Percentiles rank a stretch among this genome's conserved stretches.
Conservation (phyloP, 164 flowering plant genomes). For the Umbilicus rupestris region DNA sequence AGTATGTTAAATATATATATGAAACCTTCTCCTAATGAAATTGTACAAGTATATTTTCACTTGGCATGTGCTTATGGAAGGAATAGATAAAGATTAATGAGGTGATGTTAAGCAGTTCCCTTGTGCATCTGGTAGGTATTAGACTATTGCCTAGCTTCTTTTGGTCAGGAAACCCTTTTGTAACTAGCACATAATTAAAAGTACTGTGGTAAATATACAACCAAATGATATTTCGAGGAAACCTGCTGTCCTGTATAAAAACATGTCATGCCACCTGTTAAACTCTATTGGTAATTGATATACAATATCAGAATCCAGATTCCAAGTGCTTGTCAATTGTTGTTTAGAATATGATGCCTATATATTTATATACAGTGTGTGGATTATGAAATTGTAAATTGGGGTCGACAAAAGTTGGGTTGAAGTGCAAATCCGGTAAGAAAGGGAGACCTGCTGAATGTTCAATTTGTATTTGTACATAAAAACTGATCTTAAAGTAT, state of each 20-base stretch:
- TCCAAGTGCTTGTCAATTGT: too few relatives aligned
- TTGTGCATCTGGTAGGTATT: not conserved
- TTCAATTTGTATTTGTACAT: not conserved
- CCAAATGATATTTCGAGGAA: not conserved
- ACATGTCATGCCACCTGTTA: not conserved
- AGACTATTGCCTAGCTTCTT: not conserved
- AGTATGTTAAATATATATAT: constrained; percentile 17
- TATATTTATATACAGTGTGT: too few relatives aligned
- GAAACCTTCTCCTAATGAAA: not conserved
- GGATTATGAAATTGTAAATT: too few relatives aligned
- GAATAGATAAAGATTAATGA: not conserved
- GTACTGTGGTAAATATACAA: not conserved
- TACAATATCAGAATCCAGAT: too few relatives aligned
- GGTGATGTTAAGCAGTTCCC: not conserved
- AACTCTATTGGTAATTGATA: not conserved
- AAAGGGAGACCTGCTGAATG: not conserved
- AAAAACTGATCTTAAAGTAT: not conserved
- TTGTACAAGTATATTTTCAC: not conserved
- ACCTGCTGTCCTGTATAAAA: not conserved
- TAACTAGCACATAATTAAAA: constrained; percentile 1
- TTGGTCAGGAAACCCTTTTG: not conserved
- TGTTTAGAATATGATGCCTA: too few relatives aligned
- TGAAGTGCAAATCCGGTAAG: too few relatives aligned
- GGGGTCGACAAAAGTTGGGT: too few relatives aligned
- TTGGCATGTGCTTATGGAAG: not conserved